Evolutionary conservation across 2,329 filamentous ascomycete species (phyloP).

Genomic region (Arthrobotrys sinensis): DNA sequence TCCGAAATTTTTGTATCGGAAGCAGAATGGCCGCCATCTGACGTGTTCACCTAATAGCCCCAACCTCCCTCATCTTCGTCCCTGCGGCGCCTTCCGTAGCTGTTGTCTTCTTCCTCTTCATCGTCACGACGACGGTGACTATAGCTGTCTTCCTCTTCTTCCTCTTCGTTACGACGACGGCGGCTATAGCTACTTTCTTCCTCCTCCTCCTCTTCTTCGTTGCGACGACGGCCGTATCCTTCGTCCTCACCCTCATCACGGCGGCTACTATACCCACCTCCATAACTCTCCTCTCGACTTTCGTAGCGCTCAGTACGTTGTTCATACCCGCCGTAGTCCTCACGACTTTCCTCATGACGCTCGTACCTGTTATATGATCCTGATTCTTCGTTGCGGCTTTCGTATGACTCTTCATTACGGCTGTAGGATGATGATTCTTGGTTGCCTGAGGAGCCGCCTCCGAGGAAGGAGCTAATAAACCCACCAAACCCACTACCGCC

Average conservation of each 20-base stretch:
- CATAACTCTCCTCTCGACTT: constrained; percentile 25
- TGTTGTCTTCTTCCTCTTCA: constrained; percentile 63
- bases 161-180: constrained; percentile 7
- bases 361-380: constrained; percentile 76
- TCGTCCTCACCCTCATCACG: constrained; percentile 64
- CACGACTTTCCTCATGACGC: constrained; percentile 72
- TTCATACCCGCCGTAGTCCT: constrained; percentile 32
- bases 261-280: constrained; percentile 67
- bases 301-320: constrained; percentile 35
- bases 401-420: constrained; percentile 74
- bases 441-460: constrained; percentile 70
- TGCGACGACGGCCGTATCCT: constrained; percentile 24
- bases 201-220: constrained; percentile 35
- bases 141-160: constrained; percentile 47
- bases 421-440: constrained; percentile 70
- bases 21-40: not conserved
- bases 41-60: constrained; percentile 17
- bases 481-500: constrained; percentile 77
- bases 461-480: constrained; percentile 77
- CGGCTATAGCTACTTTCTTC: not conserved
- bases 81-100: constrained; percentile 62
- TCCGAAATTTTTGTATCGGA: not conserved
- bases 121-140: constrained; percentile 49
- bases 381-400: constrained; percentile 72
- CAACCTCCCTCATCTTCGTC: constrained; percentile 35